Conservation (phyloP, 148 eudicot genomes). For the Vaccinium macrocarpon region DNA sequence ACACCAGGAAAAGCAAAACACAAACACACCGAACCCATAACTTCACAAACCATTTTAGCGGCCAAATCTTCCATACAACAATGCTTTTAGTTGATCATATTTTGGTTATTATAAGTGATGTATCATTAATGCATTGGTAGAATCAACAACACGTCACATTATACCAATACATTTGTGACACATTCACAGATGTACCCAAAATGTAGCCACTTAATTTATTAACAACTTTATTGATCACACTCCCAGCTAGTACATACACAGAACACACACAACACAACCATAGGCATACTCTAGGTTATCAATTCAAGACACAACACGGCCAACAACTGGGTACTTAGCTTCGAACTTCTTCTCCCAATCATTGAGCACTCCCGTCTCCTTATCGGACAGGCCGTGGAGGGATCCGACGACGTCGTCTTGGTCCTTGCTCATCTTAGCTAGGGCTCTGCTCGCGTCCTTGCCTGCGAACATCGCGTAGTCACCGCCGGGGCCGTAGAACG, state of each 20-base stretch:
- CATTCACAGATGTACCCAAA: too few relatives aligned
- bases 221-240: too few relatives aligned
- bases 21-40: not conserved
- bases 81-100: too few relatives aligned
- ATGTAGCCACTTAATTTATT: too few relatives aligned
- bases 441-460: slow-evolving; percentile 89
- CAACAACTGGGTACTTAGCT: slow-evolving; percentile 93
- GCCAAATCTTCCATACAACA: not conserved
- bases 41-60: not conserved
- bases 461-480: slow-evolving; percentile 87
- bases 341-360: slow-evolving; percentile 93
- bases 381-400: slow-evolving; percentile 68
- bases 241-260: not conserved
- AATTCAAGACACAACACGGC: slow-evolving; percentile 42
- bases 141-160: too few relatives aligned
- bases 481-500: slow-evolving; percentile 93
- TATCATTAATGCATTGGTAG: too few relatives aligned
- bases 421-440: slow-evolving; percentile 91
- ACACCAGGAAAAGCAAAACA: not conserved
- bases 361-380: slow-evolving; percentile 68
- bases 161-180: too few relatives aligned
- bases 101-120: too few relatives aligned
- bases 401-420: slow-evolving; percentile 53
- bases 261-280: not conserved
- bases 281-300: not conserved